Evolutionary conservation across 78 protist species (phyloP), one percentile per base, ranked within the genome.

Genomic region (Chrysochromulina tobinii): DNA sequence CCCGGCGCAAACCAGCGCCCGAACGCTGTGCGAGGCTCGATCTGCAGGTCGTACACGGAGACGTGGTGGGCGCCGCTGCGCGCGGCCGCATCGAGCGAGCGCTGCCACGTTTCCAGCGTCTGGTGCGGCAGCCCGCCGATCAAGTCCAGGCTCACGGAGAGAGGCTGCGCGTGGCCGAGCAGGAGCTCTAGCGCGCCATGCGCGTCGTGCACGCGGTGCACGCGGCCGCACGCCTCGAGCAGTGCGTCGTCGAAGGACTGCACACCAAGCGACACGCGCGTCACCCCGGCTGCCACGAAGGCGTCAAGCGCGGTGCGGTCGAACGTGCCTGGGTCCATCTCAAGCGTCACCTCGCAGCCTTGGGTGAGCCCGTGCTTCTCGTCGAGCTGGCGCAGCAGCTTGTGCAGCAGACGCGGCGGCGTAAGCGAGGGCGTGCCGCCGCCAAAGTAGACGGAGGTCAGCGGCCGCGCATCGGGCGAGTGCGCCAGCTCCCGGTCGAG

Each of bases 251-350:
- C 88, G 23, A 83, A 83, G 55, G 57, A 27, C 54, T 83, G 88
- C 27, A 83, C 54, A 68, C 88, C 88, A n/a, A 83, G 23, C 25
- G 55, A n/a, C 20, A 58, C 88, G 50, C 88, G 66, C 53, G 66
- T 27, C 12, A 83, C 88, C 69, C 88, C 88, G 51, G n/a, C 20
- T 4, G 5, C 23, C 11, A 58, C 14, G 53, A 27, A 83, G 27
- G 23, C 72, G 55, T 0, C 55, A 6, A 83, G 88, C 7, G 18
- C 7, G 4, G 48, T 68, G 15, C 1, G 55, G 57, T 83, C 88
- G 68, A 83, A 83, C 12, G 88, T 83, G 38, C 88, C 88, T 4
- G 88, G 88, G 54, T 83, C 88, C 88, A 83, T 83, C 88, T 83
- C 88, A n/a, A 83, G 51, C 55, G 88, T 57, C 54, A 55, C 50